phyloP scores from a whole-genome alignment of 2,329 filamentous ascomycete species.

The Purpureocillium takamizusanense region DNA sequence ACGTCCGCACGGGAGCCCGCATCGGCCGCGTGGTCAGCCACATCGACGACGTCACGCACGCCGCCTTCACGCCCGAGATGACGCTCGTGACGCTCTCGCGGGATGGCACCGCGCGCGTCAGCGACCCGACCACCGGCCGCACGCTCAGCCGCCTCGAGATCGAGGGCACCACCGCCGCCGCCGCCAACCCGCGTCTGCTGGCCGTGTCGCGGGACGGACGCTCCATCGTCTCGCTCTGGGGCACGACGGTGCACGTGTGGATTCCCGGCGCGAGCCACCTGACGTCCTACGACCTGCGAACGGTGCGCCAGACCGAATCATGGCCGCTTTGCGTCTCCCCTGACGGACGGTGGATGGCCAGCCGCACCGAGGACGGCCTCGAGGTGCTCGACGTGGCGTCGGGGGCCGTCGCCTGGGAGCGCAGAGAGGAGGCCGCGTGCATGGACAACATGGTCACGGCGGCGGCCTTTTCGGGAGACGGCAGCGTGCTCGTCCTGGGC shows the following conservation, averaged over 20 bases:
- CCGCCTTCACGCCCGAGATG: slow-evolving; percentile 21
- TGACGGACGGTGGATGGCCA: slow-evolving; percentile 26
- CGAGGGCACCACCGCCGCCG: slow-evolving; percentile 11
- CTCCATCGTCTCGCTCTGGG: slow-evolving; percentile 28
- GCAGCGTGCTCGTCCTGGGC: slow-evolving; percentile 20
- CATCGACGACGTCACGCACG: slow-evolving; percentile 26
- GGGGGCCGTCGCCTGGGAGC: slow-evolving; percentile 20
- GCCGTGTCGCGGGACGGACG: slow-evolving; percentile 22
- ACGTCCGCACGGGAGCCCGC: slow-evolving; percentile 16
- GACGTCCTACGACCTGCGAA: slow-evolving; percentile 24
- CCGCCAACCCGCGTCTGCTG: slow-evolving; percentile 21
- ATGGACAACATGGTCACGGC: slow-evolving; percentile 21
- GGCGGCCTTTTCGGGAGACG: slow-evolving; percentile 24
- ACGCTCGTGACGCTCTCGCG: slow-evolving; percentile 24
- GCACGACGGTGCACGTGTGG: slow-evolving; percentile 27
- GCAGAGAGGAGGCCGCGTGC: not conserved
- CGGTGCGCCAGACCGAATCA: slow-evolving; percentile 24
- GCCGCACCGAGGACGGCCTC: slow-evolving; percentile 30
- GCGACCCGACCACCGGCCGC: slow-evolving; percentile 17
- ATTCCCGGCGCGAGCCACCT: slow-evolving; percentile 19
- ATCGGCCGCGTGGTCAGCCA: slow-evolving; percentile 24
- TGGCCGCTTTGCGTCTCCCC: slow-evolving; percentile 31
- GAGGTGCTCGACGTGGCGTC: slow-evolving; percentile 29
- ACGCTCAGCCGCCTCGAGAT: slow-evolving; percentile 29
- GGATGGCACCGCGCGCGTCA: slow-evolving; percentile 29